phyloP scores from a whole-genome alignment of 208 protist species.

The Phytomonas sp. region DNA sequence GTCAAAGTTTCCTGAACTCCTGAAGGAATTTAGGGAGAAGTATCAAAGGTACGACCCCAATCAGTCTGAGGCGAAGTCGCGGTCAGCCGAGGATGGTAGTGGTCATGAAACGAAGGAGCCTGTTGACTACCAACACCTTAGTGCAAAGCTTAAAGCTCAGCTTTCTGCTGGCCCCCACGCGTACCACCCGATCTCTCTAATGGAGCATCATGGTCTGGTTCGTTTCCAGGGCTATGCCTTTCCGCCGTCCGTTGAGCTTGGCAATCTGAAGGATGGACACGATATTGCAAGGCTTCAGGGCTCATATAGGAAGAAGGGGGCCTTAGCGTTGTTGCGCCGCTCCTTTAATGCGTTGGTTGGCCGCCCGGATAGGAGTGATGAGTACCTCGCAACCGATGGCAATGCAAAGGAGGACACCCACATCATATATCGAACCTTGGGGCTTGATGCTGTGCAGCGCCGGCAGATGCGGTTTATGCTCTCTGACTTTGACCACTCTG shows the following conservation, averaged over 20 bases:
- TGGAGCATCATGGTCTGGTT: slow-evolving; percentile 77
- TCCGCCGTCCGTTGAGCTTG: slow-evolving; percentile 64
- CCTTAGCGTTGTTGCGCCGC: slow-evolving; percentile 22
- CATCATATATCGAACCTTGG: slow-evolving; percentile 50
- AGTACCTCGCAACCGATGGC: slow-evolving; percentile 36
- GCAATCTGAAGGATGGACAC: slow-evolving; percentile 53
- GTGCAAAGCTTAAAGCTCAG: slow-evolving; percentile 46
- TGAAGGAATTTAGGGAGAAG: slow-evolving; percentile 59
- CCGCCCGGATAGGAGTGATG: slow-evolving; percentile 25
- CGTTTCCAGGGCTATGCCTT: slow-evolving; percentile 84
- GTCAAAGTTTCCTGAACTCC: slow-evolving; percentile 51
- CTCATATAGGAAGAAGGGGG: slow-evolving; percentile 23
- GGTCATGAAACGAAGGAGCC: slow-evolving; percentile 29
- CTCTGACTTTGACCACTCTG: slow-evolving; percentile 74
- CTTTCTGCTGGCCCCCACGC: slow-evolving; percentile 53
- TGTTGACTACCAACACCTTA: slow-evolving; percentile 68
- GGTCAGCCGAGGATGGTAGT: neutral
- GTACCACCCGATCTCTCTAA: slow-evolving; percentile 65
- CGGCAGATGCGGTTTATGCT: slow-evolving; percentile 82
- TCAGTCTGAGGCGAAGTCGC: slow-evolving; percentile 13
- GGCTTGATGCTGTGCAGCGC: slow-evolving; percentile 71
- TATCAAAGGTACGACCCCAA: no score
- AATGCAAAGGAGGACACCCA: slow-evolving; percentile 43
- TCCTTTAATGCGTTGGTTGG: slow-evolving; percentile 36
- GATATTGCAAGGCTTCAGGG: slow-evolving; percentile 17